These are phyloP conservation scores for Solanum etuberosum DNA, from an alignment of 257 asterid genomes.

Conservation along the genomic window DNA sequence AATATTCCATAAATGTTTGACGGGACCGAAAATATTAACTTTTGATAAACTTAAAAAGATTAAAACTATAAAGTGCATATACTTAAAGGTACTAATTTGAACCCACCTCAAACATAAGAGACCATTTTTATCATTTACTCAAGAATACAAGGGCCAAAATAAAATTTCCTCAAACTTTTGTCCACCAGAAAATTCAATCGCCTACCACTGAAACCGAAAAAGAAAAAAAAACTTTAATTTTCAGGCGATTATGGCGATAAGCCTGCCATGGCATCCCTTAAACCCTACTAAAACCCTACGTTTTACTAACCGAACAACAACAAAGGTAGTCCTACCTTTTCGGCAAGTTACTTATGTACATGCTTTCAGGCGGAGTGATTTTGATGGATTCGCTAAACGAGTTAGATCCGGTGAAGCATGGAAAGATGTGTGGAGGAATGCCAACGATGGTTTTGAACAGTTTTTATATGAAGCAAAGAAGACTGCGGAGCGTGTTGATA, in stretches of 20 bases:
- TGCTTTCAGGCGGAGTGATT: constrained; percentile 78
- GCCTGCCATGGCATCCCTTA: constrained; percentile 58
- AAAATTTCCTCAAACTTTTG: background rate
- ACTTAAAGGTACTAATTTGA: background rate
- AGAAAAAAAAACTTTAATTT: background rate
- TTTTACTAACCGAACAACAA: background rate
- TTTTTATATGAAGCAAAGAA: constrained; percentile 66
- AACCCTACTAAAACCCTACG: constrained; percentile 12
- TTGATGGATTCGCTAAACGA: constrained; percentile 77
- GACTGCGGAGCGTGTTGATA: constrained; percentile 79
- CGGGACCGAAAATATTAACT: background rate
- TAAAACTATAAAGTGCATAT: too few relatives aligned
- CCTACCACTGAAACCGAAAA: background rate
- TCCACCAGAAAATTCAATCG: background rate
- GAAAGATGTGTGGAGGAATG: constrained; percentile 71
- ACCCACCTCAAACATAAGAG: background rate
- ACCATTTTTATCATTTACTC: background rate
- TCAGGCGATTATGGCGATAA: constrained; percentile 46
- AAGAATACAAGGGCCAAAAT: background rate
- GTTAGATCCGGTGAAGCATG: constrained; percentile 62
- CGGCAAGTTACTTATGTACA: constrained; percentile 24
- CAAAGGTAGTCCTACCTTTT: constrained; percentile 3
- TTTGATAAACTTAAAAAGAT: background rate
- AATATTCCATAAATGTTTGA: background rate
- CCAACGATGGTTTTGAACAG: constrained; percentile 82